Conservation (phyloP, 1,284 basidiomycete species). For the Psilocybe mexicana region DNA sequence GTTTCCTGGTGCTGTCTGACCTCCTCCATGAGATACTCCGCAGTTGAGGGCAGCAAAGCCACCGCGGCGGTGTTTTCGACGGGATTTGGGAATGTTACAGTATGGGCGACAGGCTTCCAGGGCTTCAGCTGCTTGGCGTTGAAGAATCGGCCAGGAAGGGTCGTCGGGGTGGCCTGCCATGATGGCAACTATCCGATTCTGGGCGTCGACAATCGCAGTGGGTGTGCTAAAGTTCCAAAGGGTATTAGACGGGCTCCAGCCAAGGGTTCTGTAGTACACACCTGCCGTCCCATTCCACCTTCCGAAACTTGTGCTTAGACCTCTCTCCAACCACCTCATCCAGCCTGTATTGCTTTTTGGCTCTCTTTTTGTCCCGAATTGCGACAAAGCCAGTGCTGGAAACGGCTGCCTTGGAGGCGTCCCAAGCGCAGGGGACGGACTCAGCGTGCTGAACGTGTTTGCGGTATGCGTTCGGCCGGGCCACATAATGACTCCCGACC, state of each 20-base stretch:
- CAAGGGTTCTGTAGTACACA: background rate
- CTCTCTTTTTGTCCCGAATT: background rate
- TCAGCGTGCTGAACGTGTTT: too few species aligned
- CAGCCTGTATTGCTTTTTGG: background rate
- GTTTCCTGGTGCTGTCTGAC: slow-evolving; percentile 9
- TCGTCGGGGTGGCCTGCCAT: slow-evolving; percentile 7
- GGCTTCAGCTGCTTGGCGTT: background rate
- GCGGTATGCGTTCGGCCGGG: background rate
- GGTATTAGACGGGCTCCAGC: too few species aligned
- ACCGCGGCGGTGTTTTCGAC: background rate
- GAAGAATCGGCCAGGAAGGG: background rate
- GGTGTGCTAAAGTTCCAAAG: background rate
- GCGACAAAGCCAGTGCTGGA: slow-evolving; percentile 2
- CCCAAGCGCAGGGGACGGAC: too few species aligned
- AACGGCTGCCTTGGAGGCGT: background rate
- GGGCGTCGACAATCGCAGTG: background rate
- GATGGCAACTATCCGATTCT: slow-evolving; percentile 1
- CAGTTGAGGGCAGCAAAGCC: slow-evolving; percentile 4
- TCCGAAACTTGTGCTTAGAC: background rate
- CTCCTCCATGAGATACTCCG: slow-evolving; percentile 14
- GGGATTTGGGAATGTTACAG: background rate
- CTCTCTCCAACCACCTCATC: slow-evolving; percentile 1
- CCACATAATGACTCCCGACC: background rate
- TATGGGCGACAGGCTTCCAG: background rate
- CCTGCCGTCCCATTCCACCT: slow-evolving; percentile 8